phyloP scores from a whole-genome alignment of 306 rosid species.

The Dalbergia cultrata region DNA sequence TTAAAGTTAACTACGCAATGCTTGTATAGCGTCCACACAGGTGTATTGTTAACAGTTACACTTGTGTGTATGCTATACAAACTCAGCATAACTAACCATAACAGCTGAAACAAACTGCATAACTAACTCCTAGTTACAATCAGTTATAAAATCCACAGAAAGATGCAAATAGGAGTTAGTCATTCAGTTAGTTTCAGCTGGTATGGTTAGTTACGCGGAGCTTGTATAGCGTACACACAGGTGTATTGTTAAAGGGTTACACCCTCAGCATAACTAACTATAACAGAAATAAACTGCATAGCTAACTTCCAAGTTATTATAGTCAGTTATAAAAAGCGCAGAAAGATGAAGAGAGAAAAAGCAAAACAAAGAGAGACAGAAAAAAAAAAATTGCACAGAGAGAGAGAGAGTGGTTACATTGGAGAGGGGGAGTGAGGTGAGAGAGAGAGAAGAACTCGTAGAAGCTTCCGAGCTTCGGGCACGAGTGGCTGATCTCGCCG shows the following conservation, averaged over 20 bases:
- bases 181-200: background rate
- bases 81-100: background rate
- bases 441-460: slow-evolving; percentile 97
- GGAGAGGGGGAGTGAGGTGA: slow-evolving; percentile 86
- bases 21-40: too few species aligned
- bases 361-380: background rate
- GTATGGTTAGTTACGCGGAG: background rate
- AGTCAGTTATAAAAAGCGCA: too few species aligned
- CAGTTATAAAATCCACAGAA: too few species aligned
- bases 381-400: background rate
- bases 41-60: too few species aligned
- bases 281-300: too few species aligned
- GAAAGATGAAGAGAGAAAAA: background rate
- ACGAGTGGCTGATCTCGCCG: slow-evolving; percentile 77
- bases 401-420: slow-evolving; percentile 56
- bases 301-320: background rate
- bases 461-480: slow-evolving; percentile 84
- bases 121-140: background rate
- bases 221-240: too few species aligned
- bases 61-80: too few species aligned
- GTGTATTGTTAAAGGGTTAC: too few species aligned
- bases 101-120: too few species aligned
- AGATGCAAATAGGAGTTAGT: background rate
- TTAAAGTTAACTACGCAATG: background rate
- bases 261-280: background rate